Conservation (phyloP, 768 basidiomycete genomes). For the Hypholoma fasciculare region DNA sequence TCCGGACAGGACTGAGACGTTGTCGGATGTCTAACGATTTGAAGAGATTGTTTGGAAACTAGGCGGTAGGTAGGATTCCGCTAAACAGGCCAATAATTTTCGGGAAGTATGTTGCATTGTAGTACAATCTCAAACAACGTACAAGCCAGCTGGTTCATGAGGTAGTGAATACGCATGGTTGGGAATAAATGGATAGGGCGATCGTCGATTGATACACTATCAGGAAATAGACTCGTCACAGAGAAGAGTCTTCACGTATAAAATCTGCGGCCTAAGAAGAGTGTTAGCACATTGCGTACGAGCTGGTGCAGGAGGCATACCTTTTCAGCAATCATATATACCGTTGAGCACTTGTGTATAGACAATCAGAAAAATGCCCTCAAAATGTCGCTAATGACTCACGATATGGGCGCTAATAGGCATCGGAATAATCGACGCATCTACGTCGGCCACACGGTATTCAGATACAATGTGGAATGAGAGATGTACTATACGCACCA, state of each 20-base stretch:
- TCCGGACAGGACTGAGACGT: too few relatives aligned
- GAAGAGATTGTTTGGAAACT: too few relatives aligned
- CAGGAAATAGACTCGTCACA: too few relatives aligned
- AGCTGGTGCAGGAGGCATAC: neutral
- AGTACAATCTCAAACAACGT: neutral
- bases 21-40: too few relatives aligned
- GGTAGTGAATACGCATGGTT: too few relatives aligned
- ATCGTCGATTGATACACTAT: too few relatives aligned
- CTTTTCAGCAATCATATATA: neutral
- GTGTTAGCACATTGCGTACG: neutral
- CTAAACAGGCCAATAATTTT: neutral
- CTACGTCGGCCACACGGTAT: constrained; percentile 5
- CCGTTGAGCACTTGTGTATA: neutral
- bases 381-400: constrained; percentile 1
- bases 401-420: constrained; percentile 33
- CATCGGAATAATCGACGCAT: constrained; percentile 34
- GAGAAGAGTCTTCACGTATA: neutral
- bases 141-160: neutral
- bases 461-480: neutral
- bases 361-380: neutral
- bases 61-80: too few relatives aligned
- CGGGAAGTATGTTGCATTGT: neutral
- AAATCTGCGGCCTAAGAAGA: neutral
- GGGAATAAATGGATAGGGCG: too few relatives aligned
- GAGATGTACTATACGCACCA: constrained; percentile 15